A percentile compares a stretch with the other conserved stretches of the same genome.
Conservation (phyloP, 2,329 filamentous ascomycete genomes). For the Thielaviopsis euricoi region DNA sequence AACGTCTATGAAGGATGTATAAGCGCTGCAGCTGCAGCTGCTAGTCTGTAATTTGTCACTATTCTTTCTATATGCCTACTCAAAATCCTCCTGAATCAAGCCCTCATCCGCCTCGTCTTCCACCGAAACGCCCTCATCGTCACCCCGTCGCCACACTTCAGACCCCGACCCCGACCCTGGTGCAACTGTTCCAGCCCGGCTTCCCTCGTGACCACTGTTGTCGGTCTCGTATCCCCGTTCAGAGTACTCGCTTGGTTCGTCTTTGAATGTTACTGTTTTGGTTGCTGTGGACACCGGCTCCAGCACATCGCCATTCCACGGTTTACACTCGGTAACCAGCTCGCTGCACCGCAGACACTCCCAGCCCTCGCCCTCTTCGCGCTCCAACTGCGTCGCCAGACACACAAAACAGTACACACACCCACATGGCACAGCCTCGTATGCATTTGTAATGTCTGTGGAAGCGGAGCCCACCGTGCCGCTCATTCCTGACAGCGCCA, state of each 20-base stretch:
- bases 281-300: constrained; percentile 31
- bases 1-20: constrained; percentile 5
- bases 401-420: constrained; percentile 96
- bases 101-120: constrained; percentile 6
- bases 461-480: constrained; percentile 77
- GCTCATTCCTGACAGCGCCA: constrained; percentile 52
- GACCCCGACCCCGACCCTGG: not conserved
- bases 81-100: not conserved
- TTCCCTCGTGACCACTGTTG: not conserved
- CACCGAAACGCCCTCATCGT: not conserved
- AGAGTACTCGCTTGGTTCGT: constrained; percentile 26
- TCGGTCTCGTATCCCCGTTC: not conserved
- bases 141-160: not conserved
- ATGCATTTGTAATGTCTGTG: constrained; percentile 92
- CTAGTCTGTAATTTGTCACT: not conserved
- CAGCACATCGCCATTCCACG: constrained; percentile 83
- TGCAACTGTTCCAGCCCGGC: not conserved
- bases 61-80: not conserved
- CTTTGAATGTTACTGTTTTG: constrained; percentile 48
- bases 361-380: constrained; percentile 91
- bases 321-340: constrained; percentile 66
- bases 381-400: constrained; percentile 73
- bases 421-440: constrained; percentile 75
- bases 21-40: not conserved
- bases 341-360: constrained; percentile 78